Evolutionary conservation across 2,329 filamentous ascomycete species (phyloP), one percentile per base, ranked within the genome.

Genomic region (Aschersonia sp.): DNA sequence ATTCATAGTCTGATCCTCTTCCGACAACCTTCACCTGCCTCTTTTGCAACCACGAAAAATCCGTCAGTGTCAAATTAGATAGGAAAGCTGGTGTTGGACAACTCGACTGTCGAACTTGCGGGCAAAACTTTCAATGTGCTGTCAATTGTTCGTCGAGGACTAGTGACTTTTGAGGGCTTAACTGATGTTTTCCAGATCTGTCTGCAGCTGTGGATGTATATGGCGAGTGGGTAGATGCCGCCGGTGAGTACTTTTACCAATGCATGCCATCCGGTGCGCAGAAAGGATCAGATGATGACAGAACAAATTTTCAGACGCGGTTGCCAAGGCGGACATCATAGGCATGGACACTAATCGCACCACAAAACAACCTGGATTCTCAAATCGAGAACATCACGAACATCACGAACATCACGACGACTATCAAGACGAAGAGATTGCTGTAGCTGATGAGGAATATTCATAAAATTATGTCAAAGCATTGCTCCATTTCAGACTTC

Each of bases 31-130:
- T 98, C 66, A 87, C 89, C 49, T 98, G 92, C 63, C 81, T 98
- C 43, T 98, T 98, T 69, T 98, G 92, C 74, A 97, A 95, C 64
- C 89, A 97, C 67, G 92, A 97, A 62, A 92, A 87, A 55, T 87
- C 89, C 0, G 86, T 98, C 46, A 76, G 79, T 31, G 85, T 95
- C 55, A 92, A 94, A 66, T 75, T 98, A 45, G 88, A 98, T 63
- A 95, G 94, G 73, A 97, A 97, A 64, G 73, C 80, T 31, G 87
- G 87, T 46, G 76, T 95, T 39, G 92, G 90, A 44, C 79, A 84
- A 51, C 73, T 98, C 30, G 79, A 83, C 50, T 98, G 92, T 71
- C 94, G 90, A 63, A 79, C 95, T 47, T 98, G 92, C 65, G 89
- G 87, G 3, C 90, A 97, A 67, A 83, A 81, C 50, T 98, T 94